Conservation (phyloP, 192 early-diverging fungal species). For the Backusella luteola region DNA sequence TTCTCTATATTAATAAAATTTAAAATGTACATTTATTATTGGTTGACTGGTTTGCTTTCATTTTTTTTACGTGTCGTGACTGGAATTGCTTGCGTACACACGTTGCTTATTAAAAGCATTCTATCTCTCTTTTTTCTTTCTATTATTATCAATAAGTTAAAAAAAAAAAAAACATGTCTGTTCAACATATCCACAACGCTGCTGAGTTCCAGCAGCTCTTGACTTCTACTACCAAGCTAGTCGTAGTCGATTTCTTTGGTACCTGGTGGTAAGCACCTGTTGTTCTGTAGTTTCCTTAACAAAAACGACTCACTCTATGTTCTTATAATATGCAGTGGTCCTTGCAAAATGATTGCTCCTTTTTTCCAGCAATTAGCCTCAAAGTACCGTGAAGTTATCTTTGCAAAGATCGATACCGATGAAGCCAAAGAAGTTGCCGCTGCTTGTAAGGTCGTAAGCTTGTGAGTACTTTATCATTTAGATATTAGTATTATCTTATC, state of each 20-base stretch:
- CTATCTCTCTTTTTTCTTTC: not conserved
- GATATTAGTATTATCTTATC: not conserved
- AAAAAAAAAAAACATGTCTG: not conserved
- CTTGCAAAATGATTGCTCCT: constrained; percentile 55
- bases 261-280: constrained; percentile 29
- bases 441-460: constrained; percentile 46
- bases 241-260: constrained; percentile 58
- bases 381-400: constrained; percentile 46
- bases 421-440: constrained; percentile 31
- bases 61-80: not conserved
- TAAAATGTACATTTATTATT: not conserved
- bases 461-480: constrained; percentile 9
- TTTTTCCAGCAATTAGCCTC: constrained; percentile 47
- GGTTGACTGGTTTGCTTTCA: not conserved
- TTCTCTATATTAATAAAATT: not conserved
- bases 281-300: not conserved
- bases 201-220: constrained; percentile 29
- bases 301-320: not conserved
- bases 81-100: not conserved
- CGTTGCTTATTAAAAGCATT: not conserved
- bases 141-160: too few species aligned
- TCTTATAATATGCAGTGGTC: constrained; percentile 36
- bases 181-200: constrained; percentile 39
- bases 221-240: constrained; percentile 27
- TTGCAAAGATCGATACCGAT: constrained; percentile 45